Evolutionary conservation across 2,329 filamentous ascomycete genomes (phyloP).

Genomic region (Chaetomium sp.): DNA sequence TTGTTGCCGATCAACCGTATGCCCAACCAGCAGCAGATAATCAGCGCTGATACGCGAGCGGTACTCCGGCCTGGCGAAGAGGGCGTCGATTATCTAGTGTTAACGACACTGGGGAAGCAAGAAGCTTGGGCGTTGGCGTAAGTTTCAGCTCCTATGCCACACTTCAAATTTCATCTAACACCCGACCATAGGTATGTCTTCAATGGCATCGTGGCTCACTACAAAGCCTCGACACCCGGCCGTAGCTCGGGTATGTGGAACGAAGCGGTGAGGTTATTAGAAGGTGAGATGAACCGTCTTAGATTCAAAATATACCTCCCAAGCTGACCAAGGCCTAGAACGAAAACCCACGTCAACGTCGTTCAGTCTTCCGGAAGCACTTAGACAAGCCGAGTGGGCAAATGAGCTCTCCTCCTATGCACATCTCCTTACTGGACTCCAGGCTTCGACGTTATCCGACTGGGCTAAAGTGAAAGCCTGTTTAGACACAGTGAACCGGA

Average conservation of each 20-base stretch:
- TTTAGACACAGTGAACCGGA: constrained; percentile 45
- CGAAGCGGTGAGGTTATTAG: constrained; percentile 33
- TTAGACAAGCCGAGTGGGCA: constrained; percentile 57
- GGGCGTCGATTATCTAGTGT: constrained; percentile 48
- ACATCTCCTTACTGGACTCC: constrained; percentile 63
- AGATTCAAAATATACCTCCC: background rate
- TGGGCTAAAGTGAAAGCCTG: constrained; percentile 58
- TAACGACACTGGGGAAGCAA: constrained; percentile 55
- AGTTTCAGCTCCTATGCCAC: constrained; percentile 22
- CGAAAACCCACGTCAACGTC: constrained; percentile 24
- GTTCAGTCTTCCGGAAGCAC: constrained; percentile 51
- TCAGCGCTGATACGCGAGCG: constrained; percentile 51
- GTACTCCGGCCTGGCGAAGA: constrained; percentile 46
- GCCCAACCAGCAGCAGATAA: constrained; percentile 39
- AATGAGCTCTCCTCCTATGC: constrained; percentile 61
- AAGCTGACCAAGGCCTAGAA: constrained; percentile 15
- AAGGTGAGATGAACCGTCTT: constrained; percentile 20
- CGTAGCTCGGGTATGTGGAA: constrained; percentile 36
- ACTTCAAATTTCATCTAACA: constrained; percentile 12
- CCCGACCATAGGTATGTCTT: constrained; percentile 42
- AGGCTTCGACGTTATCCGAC: constrained; percentile 63
- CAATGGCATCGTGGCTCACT: constrained; percentile 43
- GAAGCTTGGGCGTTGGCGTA: constrained; percentile 52
- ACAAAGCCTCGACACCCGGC: constrained; percentile 33
- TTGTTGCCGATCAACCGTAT: constrained; percentile 51